These are phyloP conservation scores for Plasmodium cynomolgi DNA, from an alignment of 169 alveolate genomes.

Conservation along the genomic window DNA sequence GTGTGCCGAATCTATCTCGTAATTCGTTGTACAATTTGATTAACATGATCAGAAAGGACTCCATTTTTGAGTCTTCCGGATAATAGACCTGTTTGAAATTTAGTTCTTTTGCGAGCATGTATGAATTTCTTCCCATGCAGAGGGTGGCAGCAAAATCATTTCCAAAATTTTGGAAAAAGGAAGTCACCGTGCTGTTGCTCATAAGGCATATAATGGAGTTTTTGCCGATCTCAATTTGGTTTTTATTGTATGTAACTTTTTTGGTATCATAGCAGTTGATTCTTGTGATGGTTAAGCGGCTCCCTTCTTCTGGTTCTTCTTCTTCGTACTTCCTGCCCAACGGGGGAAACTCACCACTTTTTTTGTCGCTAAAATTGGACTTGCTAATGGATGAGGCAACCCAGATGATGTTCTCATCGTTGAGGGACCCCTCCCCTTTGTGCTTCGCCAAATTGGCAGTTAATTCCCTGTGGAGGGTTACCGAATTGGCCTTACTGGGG, in stretches of 20 bases:
- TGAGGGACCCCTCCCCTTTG: neutral
- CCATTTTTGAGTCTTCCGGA: conserved; percentile 37
- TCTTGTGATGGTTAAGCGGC: neutral
- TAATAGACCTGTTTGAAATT: conserved; percentile 36
- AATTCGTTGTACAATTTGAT: conserved; percentile 18
- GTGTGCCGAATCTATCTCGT: neutral
- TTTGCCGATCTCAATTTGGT: neutral
- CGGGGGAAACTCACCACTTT: neutral
- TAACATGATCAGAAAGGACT: conserved; percentile 26
- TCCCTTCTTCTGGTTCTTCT: neutral
- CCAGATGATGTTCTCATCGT: conserved; percentile 2
- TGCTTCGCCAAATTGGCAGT: neutral
- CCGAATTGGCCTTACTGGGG: conserved; percentile 47
- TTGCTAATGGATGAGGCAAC: conserved; percentile 35
- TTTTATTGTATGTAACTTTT: conserved; percentile 3
- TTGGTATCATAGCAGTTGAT: conserved; percentile 56
- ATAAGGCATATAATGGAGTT: conserved; percentile 43
- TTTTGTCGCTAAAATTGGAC: conserved; percentile 1
- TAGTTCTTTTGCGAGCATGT: conserved; percentile 38
- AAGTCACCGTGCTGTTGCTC: conserved; percentile 57
- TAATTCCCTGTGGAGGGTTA: conserved; percentile 22
- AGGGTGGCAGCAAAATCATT: conserved; percentile 24
- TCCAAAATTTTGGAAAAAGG: conserved; percentile 56
- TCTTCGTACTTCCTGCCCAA: neutral
- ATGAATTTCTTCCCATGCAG: conserved; percentile 50